Conservation (phyloP, 306 rosid genomes). For the Benincasa hispida region DNA sequence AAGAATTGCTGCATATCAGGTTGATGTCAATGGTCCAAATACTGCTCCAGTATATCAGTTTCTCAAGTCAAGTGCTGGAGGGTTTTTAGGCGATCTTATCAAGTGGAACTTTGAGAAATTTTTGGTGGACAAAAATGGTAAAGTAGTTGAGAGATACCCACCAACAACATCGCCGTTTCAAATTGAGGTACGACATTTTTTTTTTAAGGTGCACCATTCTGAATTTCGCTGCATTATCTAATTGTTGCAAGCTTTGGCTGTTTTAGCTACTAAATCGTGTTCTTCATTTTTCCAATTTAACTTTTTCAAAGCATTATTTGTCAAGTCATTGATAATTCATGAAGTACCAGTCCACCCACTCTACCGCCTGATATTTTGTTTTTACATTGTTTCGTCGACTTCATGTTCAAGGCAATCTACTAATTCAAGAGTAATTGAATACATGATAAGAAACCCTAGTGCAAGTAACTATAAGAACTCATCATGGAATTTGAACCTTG, state of each 20-base stretch:
- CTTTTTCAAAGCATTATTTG: background rate
- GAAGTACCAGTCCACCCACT: no score
- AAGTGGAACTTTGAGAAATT: constrained; percentile 99
- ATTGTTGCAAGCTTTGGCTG: background rate
- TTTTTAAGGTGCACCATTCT: background rate
- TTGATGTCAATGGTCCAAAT: constrained; percentile 90
- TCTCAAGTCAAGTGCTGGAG: constrained; percentile 85
- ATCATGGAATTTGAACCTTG: no score
- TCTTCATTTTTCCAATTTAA: background rate
- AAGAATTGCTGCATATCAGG: constrained; percentile 34
- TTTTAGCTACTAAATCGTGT: background rate
- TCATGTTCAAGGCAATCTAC: background rate
- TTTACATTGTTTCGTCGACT: background rate
- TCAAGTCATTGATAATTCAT: no score
- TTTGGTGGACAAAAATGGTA: constrained; percentile 89
- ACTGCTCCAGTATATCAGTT: constrained; percentile 91
- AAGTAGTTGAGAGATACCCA: constrained; percentile 82
- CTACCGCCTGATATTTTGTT: no score
- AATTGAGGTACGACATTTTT: constrained; percentile 59
- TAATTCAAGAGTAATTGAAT: no score
- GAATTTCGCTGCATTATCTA: background rate
- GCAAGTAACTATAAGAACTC: no score
- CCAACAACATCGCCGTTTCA: constrained; percentile 96
- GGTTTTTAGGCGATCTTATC: constrained; percentile 70
- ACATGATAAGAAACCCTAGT: no score